Percentiles rank a stretch among this genome's conserved stretches.
phyloP scores from a whole-genome alignment of 192 early-diverging fungal species.

The Linnemannia schmuckeri region DNA sequence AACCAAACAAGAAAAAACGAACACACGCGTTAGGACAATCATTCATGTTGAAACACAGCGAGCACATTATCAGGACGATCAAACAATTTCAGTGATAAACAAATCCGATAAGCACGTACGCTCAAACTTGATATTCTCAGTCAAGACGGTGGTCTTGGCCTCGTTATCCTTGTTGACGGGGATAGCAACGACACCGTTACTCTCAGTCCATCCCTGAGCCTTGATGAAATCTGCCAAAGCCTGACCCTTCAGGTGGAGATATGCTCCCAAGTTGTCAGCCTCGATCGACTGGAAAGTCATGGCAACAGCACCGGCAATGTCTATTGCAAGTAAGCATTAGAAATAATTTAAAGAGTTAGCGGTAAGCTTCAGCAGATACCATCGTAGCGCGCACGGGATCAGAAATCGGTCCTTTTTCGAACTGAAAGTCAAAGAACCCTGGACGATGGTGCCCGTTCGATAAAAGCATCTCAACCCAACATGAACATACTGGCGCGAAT shows the following conservation, averaged over 20 bases:
- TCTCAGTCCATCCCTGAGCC: conserved; percentile 73
- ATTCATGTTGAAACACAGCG: background rate
- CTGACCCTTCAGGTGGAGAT: conserved; percentile 78
- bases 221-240: conserved; percentile 71
- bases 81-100: background rate
- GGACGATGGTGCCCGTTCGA: background rate
- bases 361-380: too few relatives aligned
- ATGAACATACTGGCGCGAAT: conserved; percentile 71
- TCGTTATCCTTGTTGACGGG: conserved; percentile 88
- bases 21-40: background rate
- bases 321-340: conserved; percentile 21
- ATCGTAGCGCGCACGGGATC: background rate
- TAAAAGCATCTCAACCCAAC: background rate
- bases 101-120: conserved; percentile 44
- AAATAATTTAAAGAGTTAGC: background rate
- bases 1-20: background rate
- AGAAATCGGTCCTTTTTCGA: background rate
- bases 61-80: background rate
- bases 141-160: conserved; percentile 86
- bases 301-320: conserved; percentile 79
- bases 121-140: conserved; percentile 92
- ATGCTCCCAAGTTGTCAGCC: conserved; percentile 65
- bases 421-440: background rate
- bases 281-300: conserved; percentile 89
- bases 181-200: conserved; percentile 72